These are phyloP conservation scores for Aspergillus floridensis DNA, from an alignment of 2,329 filamentous ascomycete genomes.

Conservation along the genomic window DNA sequence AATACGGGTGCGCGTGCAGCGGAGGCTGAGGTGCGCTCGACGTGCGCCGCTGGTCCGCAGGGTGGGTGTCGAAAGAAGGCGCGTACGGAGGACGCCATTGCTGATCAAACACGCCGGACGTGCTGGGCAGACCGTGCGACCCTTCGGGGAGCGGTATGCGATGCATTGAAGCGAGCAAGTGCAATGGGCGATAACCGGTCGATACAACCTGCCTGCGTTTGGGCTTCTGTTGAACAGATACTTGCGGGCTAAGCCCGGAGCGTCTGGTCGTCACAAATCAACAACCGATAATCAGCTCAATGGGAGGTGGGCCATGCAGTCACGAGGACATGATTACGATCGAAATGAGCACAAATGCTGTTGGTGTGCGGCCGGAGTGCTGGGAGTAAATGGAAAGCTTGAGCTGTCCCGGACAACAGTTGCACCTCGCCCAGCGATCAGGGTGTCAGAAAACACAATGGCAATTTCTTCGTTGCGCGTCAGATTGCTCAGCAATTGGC, in stretches of 20 bases:
- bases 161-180: conserved; percentile 23
- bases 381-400: not conserved
- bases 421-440: conserved; percentile 5
- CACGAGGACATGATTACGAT: conserved; percentile 23
- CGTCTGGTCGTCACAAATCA: conserved; percentile 21
- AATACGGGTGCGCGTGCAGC: conserved; percentile 29
- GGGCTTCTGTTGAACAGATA: conserved; percentile 23
- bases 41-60: conserved; percentile 30
- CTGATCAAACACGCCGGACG: conserved; percentile 31
- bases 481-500: not conserved
- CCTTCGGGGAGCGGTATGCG: conserved; percentile 33
- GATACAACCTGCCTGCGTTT: conserved; percentile 7
- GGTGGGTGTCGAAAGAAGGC: conserved; percentile 29
- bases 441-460: not conserved
- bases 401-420: not conserved
- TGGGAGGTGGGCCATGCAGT: conserved; percentile 16
- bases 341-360: conserved; percentile 5
- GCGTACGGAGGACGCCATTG: conserved; percentile 32
- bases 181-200: too few species aligned
- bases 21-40: conserved; percentile 28
- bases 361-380: conserved; percentile 8
- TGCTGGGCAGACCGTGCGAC: conserved; percentile 26
- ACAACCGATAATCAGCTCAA: conserved; percentile 17
- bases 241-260: not conserved
- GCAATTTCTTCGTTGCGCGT: not conserved